Conservation (phyloP, 2,329 filamentous ascomycete genomes). For the Colletotrichum gloeosporioides region DNA sequence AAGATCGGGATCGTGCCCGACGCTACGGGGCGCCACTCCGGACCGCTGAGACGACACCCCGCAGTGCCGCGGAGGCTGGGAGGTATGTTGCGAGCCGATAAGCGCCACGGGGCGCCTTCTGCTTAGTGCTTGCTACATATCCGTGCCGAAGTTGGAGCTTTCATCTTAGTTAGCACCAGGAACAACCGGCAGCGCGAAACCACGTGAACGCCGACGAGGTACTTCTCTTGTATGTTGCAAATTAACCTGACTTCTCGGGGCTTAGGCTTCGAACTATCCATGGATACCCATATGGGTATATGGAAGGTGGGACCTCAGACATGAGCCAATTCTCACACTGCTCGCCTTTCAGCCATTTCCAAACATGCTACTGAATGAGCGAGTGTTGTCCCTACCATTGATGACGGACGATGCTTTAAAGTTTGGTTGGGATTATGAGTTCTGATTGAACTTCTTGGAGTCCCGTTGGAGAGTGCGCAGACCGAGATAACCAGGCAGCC, state of each 20-base stretch:
- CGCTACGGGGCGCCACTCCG: constrained; percentile 4
- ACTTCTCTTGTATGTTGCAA: background rate
- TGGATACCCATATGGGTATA: too few relatives aligned
- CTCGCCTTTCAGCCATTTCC: background rate
- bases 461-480: background rate
- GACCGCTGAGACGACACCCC: background rate
- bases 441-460: background rate
- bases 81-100: background rate
- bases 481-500: background rate
- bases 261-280: background rate
- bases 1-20: background rate
- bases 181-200: background rate
- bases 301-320: background rate
- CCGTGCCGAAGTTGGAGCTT: background rate
- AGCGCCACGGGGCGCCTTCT: background rate
- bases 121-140: background rate
- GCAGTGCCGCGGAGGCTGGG: background rate
- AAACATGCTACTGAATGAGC: background rate
- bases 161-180: background rate
- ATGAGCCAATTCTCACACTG: background rate
- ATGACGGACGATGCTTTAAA: background rate
- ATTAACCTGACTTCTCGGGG: background rate
- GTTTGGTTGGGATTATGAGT: background rate
- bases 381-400: background rate
- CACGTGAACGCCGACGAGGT: background rate